phyloP scores from a whole-genome alignment of 2,329 filamentous ascomycete genomes.

The Penicillium aurantiogriseum region DNA sequence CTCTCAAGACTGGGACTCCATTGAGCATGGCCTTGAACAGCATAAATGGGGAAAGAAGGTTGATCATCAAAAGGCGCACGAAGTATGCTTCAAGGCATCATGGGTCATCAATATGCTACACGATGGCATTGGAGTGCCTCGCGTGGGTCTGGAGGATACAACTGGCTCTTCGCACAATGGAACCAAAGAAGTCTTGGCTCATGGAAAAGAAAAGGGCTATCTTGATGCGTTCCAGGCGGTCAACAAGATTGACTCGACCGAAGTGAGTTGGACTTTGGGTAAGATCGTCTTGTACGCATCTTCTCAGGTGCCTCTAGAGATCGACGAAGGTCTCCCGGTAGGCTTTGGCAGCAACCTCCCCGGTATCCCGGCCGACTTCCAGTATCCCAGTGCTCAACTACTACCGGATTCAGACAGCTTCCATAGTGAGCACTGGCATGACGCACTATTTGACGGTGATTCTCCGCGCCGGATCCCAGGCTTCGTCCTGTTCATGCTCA shows the following conservation, averaged over 20 bases:
- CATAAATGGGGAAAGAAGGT: conserved; percentile 75
- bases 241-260: conserved; percentile 84
- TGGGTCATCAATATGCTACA: conserved; percentile 98
- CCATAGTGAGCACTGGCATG: conserved; percentile 56
- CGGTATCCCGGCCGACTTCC: conserved; percentile 72
- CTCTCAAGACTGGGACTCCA: conserved; percentile 74
- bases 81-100: conserved; percentile 96
- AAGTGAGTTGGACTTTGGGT: conserved; percentile 95
- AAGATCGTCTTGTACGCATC: conserved; percentile 96
- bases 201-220: conserved; percentile 71
- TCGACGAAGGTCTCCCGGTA: conserved; percentile 66
- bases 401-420: conserved; percentile 33
- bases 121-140: conserved; percentile 89
- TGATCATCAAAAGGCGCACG: conserved; percentile 68
- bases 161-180: conserved; percentile 60
- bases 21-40: conserved; percentile 63
- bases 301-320: conserved; percentile 72
- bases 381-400: conserved; percentile 59
- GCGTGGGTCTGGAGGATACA: conserved; percentile 71
- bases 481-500: conserved; percentile 72
- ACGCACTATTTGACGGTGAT: conserved; percentile 63
- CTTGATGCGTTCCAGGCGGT: conserved; percentile 87
- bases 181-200: conserved; percentile 67
- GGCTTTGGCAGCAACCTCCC: conserved; percentile 87
- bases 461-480: conserved; percentile 69